phyloP scores from a whole-genome alignment of 225 moss, liverwort and hornwort species.

The Physcomitrellopsis africana region DNA sequence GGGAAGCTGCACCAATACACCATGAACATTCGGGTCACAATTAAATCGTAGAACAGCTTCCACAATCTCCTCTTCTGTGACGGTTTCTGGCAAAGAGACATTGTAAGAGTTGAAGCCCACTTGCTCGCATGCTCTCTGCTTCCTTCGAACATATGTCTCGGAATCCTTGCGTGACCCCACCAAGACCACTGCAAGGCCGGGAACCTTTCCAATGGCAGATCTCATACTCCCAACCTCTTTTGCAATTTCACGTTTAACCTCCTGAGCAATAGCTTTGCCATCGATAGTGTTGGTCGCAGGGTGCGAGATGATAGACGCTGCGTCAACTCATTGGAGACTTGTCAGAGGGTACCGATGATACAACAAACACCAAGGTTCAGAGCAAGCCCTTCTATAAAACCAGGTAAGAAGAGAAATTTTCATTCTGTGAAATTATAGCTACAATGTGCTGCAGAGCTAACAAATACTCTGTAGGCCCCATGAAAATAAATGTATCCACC shows the following conservation, averaged over 20 bases:
- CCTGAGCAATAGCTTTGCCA: slow-evolving; percentile 82
- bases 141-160: slow-evolving; percentile 86
- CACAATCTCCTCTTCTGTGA: slow-evolving; percentile 74
- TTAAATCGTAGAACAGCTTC: slow-evolving; percentile 70
- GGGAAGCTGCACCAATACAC: slow-evolving; percentile 69
- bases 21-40: slow-evolving; percentile 70
- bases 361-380: background rate
- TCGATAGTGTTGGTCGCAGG: slow-evolving; percentile 51
- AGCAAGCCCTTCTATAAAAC: too few relatives aligned
- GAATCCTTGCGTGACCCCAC: slow-evolving; percentile 91
- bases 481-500: background rate
- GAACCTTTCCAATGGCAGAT: slow-evolving; percentile 56
- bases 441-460: background rate
- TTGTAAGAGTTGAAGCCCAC: slow-evolving; percentile 77
- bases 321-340: background rate
- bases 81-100: slow-evolving; percentile 60
- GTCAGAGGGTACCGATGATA: background rate
- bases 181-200: slow-evolving; percentile 88
- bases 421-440: background rate
- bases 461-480: background rate
- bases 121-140: slow-evolving; percentile 81
- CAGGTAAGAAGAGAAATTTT: too few relatives aligned
- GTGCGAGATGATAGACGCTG: slow-evolving; percentile 32
- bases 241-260: slow-evolving; percentile 59
- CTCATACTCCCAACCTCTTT: slow-evolving; percentile 65